phyloP scores from a whole-genome alignment of 441 rosid genomes.

The Adansonia gregorii region DNA sequence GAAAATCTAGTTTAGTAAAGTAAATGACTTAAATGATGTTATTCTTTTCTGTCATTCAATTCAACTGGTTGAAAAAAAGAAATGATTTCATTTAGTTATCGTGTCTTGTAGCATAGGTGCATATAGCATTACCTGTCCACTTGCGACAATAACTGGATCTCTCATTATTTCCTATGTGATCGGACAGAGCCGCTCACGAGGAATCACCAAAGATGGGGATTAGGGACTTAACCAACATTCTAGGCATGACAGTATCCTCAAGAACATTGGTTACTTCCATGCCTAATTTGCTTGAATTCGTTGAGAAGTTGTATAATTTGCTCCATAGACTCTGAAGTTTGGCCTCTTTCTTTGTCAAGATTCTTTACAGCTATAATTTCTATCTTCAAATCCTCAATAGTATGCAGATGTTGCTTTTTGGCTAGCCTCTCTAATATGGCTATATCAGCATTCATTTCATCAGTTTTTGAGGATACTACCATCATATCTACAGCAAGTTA shows the following conservation, averaged over 20 bases:
- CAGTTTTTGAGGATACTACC: background rate
- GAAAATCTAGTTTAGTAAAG: background rate
- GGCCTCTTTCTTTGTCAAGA: background rate
- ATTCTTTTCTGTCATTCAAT: background rate
- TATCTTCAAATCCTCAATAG: background rate
- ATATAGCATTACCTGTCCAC: background rate
- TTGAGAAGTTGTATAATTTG: background rate
- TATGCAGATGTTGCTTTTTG: background rate
- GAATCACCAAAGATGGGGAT: background rate
- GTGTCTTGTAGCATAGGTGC: too few species aligned
- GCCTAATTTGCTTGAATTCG: background rate
- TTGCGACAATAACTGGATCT: background rate
- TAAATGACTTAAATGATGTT: background rate
- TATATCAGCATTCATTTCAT: background rate
- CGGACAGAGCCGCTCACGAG: background rate
- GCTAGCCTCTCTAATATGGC: constrained; percentile 1
- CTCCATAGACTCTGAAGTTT: background rate
- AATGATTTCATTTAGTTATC: too few species aligned
- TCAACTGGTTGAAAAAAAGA: too few species aligned
- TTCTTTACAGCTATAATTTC: background rate
- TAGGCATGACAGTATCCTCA: background rate
- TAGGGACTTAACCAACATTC: background rate
- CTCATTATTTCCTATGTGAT: background rate
- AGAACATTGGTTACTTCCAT: background rate
- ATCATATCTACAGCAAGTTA: background rate